These are phyloP conservation scores for Crithidia thermophila DNA, from an alignment of 208 protist genomes.

Conservation along the genomic window DNA sequence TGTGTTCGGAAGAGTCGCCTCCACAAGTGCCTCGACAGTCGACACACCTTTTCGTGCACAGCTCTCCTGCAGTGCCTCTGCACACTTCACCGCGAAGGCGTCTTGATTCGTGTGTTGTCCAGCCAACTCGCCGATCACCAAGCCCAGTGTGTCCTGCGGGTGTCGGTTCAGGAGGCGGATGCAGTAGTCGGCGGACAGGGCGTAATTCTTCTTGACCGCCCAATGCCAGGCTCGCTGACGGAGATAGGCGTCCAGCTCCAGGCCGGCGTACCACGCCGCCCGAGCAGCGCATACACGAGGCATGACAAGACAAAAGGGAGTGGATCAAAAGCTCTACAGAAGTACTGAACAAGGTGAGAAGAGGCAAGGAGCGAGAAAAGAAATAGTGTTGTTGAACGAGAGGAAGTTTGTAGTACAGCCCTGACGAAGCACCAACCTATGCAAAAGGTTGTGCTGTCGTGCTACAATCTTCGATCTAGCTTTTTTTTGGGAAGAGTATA, in stretches of 20 bases:
- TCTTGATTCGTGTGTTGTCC: conserved; percentile 54
- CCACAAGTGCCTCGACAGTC: conserved; percentile 20
- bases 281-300: conserved; percentile 41
- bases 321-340: background rate
- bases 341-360: background rate
- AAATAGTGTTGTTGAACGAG: background rate
- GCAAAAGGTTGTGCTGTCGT: too few species aligned
- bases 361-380: background rate
- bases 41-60: conserved; percentile 41
- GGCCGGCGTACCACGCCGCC: conserved; percentile 36
- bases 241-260: conserved; percentile 68
- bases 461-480: too few species aligned
- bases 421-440: background rate
- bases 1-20: background rate
- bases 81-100: conserved; percentile 58
- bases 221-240: conserved; percentile 73
- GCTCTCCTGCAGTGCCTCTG: conserved; percentile 46
- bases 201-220: conserved; percentile 54
- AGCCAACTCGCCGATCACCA: conserved; percentile 66
- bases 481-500: too few species aligned
- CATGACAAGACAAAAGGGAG: too few species aligned
- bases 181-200: conserved; percentile 80
- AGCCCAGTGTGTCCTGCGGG: conserved; percentile 50
- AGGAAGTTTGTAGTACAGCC: background rate
- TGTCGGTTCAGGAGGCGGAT: conserved; percentile 78